Base-by-base conservation (phyloP, 257 asterid species). In the Linderniella brevidens region DNA sequence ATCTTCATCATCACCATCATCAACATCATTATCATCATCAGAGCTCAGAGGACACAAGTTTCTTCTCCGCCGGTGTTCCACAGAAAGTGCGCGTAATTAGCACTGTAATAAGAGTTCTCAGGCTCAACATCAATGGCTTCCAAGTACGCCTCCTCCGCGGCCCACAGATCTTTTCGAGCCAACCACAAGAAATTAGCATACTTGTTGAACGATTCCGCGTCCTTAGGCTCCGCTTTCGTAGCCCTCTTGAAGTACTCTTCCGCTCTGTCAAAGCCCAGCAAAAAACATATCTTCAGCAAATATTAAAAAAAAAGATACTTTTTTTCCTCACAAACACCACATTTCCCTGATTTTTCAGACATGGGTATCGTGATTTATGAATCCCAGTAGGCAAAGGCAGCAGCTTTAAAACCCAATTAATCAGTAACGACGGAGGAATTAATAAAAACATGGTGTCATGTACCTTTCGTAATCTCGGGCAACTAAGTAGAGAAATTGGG, bases 41-140 rank as follows among this genome's bases (percentile, higher is more conserved):
- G n/a, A n/a, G n/a, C n/a, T 25, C 6, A 25, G 32, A 25, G 92
- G 56, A 62, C 79, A 65, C 96, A 90, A n/a, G 99, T 90, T 49
- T 85, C 99, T 55, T 90, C 99, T 0, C 86, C 99, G 13, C 99
- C 99, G 2, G 96, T 90, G 63, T 58, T 90, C 94, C 94, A 90
- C 12, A 90, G 59, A 55, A 90, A 90, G 71, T 85, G 72, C 11
- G 99, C 99, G 44, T 90, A 90, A 56, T 73, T 75, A 56, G 82
- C 86, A 10, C 93, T 83, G 37, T 85, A 90, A 58, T 49, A 79
- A 8, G 92, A 50, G 64, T 90, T 90, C 35, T 43, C 29, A 16
- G 94, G 96, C 11, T 85, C 99, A 3, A 64, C 79, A 9, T 68
- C 55, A 8, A 86, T 73, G 70, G 99, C 94, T 64, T 77, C 94